These are phyloP conservation scores for Protomyces gravidus DNA, from an alignment of 1,139 yeast species.

Conservation along the genomic window DNA sequence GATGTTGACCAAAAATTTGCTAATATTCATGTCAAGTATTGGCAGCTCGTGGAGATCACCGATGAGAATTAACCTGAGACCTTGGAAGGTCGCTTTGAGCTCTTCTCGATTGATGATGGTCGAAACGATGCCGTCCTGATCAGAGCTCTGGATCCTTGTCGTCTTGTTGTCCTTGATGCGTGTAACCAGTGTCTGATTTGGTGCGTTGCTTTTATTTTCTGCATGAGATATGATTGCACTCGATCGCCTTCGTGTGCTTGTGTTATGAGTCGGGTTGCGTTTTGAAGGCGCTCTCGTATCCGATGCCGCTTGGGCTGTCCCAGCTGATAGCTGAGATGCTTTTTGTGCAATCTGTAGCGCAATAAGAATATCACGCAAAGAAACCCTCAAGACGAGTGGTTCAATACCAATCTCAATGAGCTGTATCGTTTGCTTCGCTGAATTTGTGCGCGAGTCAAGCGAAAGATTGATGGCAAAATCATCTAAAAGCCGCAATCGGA, in stretches of 20 bases:
- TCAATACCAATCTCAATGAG: conserved; percentile 69
- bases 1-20: conserved; percentile 67
- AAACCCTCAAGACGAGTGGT: conserved; percentile 72
- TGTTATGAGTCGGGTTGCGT: not conserved
- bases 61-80: conserved; percentile 76
- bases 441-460: conserved; percentile 66
- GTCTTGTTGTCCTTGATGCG: conserved; percentile 12
- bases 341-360: conserved; percentile 68
- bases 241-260: conserved; percentile 3
- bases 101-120: conserved; percentile 50
- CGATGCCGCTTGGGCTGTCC: not conserved
- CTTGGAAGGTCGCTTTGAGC: conserved; percentile 66
- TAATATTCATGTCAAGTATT: conserved; percentile 70
- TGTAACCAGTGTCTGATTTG: conserved; percentile 17
- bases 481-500: conserved; percentile 70
- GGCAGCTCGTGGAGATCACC: conserved; percentile 96
- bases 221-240: conserved; percentile 3
- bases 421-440: conserved; percentile 55
- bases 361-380: conserved; percentile 78
- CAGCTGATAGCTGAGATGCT: conserved; percentile 54
- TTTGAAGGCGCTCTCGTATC: too few relatives aligned
- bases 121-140: conserved; percentile 8
- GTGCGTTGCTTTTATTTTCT: not conserved
- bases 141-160: not conserved
- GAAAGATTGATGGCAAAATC: conserved; percentile 79